Conservation (phyloP, 805 yeast genomes). For the Sugiyamaella floridensis region DNA sequence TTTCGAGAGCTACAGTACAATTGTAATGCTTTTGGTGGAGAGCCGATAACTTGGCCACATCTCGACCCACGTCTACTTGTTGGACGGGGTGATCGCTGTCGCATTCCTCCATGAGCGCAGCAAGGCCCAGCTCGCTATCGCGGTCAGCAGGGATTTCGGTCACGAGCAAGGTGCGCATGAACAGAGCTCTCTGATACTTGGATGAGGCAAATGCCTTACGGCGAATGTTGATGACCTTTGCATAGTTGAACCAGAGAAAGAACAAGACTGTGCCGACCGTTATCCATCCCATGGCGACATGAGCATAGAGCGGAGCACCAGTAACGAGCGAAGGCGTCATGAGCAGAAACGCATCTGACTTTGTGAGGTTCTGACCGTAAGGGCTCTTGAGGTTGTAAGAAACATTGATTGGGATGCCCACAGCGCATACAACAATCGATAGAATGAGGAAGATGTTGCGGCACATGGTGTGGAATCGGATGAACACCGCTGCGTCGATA, state of each 20-base stretch:
- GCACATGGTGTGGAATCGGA: slow-evolving; percentile 29
- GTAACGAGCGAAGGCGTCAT: slow-evolving; percentile 32
- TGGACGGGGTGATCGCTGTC: slow-evolving; percentile 10
- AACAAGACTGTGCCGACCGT: slow-evolving; percentile 23
- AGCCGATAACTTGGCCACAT: slow-evolving; percentile 22
- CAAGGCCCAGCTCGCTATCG: slow-evolving; percentile 25
- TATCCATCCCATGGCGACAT: slow-evolving; percentile 30
- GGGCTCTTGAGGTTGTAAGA: slow-evolving; percentile 24
- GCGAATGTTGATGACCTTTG: slow-evolving; percentile 24
- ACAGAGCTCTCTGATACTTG: slow-evolving; percentile 22
- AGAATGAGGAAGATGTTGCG: slow-evolving; percentile 27
- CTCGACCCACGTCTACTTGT: slow-evolving; percentile 27
- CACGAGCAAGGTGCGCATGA: slow-evolving; percentile 29
- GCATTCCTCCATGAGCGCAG: slow-evolving; percentile 9
- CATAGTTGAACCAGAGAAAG: slow-evolving; percentile 26
- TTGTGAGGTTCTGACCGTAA: slow-evolving; percentile 20
- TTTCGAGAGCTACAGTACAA: slow-evolving; percentile 24
- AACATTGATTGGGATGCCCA: slow-evolving; percentile 34
- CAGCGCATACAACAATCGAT: slow-evolving; percentile 28
- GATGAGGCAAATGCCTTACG: slow-evolving; percentile 17
- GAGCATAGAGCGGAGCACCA: slow-evolving; percentile 29
- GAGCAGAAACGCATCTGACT: slow-evolving; percentile 29
- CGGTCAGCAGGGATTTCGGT: slow-evolving; percentile 25
- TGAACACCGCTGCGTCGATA: slow-evolving; percentile 31
- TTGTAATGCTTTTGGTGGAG: slow-evolving; percentile 23